Evolutionary conservation across 208 protist genomes (phyloP), one percentile per base, ranked within the genome.

Genomic region (Acanthamoeba sp.): DNA sequence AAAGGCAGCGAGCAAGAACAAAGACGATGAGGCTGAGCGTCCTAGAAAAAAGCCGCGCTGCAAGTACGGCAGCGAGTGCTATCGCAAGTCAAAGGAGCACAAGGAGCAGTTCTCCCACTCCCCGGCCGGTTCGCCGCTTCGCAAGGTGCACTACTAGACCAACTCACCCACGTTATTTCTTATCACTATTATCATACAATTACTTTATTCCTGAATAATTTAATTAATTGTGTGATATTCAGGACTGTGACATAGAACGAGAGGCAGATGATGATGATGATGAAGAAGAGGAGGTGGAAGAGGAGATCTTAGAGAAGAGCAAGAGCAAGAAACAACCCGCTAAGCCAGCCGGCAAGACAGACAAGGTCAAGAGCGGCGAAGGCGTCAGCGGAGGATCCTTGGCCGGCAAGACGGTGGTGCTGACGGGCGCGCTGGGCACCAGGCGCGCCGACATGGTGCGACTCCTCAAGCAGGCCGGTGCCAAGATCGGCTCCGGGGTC

Each of bases 21-120:
- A 80, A 9, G 38, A 18, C 36, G 38, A 34, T 80, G 71, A 12
- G 0, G 59, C 22, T 29, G 59, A 69, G 59, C 59, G n/a, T 1
- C 59, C 59, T n/a, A 38, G 29, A 20, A 80, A 80, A 36, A 38
- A 34, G 71, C 71, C 71, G 24, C 71, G 71, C n/a, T 80, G 71
- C 71, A 80, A 80, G 71, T 80, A 80, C 36, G 71, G 71, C 34
- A 50, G 36, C 71, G n/a, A 38, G 71, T 80, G 71, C 38, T 80
- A 80, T 24, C 71, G 71, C 18, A 42, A 48, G 24, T 80, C 71
- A 14, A 45, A 80, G 71, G 71, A 80, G n/a, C 71, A 80, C 71
- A 38, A 48, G 38, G 34, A 24, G 6, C 71, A 80, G 71, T 80
- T 80, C 71, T 80, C 71, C 22, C 71, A 80, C 71, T 80, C 71